These are phyloP conservation scores for Dioszegia aurantiaca DNA, from an alignment of 768 basidiomycete genomes.

Conservation along the genomic window DNA sequence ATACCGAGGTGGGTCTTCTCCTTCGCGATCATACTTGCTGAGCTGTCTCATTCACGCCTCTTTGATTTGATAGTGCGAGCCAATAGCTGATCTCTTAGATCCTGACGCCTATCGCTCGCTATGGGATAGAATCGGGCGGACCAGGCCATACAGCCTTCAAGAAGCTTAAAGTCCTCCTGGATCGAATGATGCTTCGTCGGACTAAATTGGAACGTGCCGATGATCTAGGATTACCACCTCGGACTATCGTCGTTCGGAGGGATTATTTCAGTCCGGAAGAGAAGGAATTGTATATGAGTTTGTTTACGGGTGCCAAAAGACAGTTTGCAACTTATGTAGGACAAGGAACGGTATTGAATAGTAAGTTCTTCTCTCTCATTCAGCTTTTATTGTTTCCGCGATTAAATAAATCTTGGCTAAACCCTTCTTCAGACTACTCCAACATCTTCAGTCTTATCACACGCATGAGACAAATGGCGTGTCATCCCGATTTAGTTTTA, in stretches of 20 bases:
- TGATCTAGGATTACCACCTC: slow-evolving; percentile 89
- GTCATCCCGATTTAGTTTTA: slow-evolving; percentile 81
- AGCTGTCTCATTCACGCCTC: not conserved
- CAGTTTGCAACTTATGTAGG: slow-evolving; percentile 86
- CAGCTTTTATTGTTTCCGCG: too few relatives aligned
- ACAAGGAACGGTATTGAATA: slow-evolving; percentile 86
- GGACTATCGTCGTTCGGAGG: slow-evolving; percentile 78
- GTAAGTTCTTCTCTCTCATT: slow-evolving; percentile 58
- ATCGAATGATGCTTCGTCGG: slow-evolving; percentile 86
- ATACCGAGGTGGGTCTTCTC: slow-evolving; percentile 20
- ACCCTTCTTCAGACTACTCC: slow-evolving; percentile 50
- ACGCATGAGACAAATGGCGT: slow-evolving; percentile 60
- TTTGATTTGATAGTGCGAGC: too few relatives aligned
- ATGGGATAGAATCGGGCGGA: slow-evolving; percentile 66
- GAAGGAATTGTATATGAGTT: slow-evolving; percentile 85
- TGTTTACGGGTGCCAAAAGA: slow-evolving; percentile 89
- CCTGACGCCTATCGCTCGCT: slow-evolving; percentile 84
- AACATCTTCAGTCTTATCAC: slow-evolving; percentile 66
- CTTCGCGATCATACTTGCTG: not conserved
- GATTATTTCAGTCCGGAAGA: slow-evolving; percentile 97
- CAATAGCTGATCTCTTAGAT: slow-evolving; percentile 64
- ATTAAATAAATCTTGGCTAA: too few relatives aligned
- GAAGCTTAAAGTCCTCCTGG: slow-evolving; percentile 82
- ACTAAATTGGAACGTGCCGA: slow-evolving; percentile 87
- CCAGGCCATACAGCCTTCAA: slow-evolving; percentile 81